These are phyloP conservation scores for Whalleya microplaca DNA, from an alignment of 2,329 filamentous ascomycete genomes.

Conservation along the genomic window DNA sequence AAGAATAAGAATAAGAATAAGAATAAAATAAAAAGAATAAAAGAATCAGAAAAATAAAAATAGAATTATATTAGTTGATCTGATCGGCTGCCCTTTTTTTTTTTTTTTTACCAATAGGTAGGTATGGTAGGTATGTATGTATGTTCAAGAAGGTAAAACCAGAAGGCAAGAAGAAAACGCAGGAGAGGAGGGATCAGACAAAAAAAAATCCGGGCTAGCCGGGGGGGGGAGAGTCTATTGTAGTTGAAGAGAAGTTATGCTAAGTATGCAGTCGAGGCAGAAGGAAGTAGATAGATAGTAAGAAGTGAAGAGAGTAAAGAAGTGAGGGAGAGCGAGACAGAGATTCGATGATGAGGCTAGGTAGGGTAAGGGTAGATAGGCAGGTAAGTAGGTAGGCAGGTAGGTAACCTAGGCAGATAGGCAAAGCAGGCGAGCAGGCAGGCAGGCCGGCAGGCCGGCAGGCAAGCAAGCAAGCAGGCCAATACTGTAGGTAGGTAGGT, in stretches of 20 bases:
- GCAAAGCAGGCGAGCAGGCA: neutral
- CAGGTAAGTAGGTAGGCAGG: too few species aligned
- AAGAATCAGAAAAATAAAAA: neutral
- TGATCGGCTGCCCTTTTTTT: neutral
- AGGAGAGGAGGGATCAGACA: neutral
- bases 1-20: neutral
- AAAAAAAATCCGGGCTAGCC: neutral
- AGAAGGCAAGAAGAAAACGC: neutral
- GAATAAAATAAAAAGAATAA: neutral
- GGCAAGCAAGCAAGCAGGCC: neutral
- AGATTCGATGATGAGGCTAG: neutral
- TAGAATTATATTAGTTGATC: neutral
- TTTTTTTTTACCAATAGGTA: neutral
- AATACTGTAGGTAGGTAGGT: neutral
- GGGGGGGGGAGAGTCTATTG: neutral
- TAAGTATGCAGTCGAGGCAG: neutral
- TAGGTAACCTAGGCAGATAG: too few species aligned
- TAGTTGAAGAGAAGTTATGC: neutral
- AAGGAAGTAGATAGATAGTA: too few species aligned
- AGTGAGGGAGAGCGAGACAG: neutral
- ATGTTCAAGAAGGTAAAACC: neutral
- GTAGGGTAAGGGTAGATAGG: neutral
- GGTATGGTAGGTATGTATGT: too few species aligned
- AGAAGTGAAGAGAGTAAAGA: neutral
- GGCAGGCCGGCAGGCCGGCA: too few species aligned